Percentiles rank a stretch among this genome's conserved stretches.
Evolutionary conservation across 768 basidiomycete genomes (phyloP).

Genomic region (Lactarius tabidus): DNA sequence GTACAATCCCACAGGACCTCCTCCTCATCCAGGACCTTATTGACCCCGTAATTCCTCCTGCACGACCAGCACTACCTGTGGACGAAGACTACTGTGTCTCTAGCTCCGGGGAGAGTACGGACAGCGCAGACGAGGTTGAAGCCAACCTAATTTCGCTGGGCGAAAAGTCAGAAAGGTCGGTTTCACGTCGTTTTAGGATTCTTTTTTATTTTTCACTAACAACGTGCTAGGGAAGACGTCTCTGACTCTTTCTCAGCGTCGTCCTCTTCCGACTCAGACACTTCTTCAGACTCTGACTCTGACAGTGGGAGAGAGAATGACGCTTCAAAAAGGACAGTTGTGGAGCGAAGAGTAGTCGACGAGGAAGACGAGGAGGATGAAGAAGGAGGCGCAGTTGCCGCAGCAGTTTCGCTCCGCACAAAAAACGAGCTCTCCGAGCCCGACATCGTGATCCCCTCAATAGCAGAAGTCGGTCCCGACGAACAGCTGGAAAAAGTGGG

Average conservation of each 20-base stretch:
- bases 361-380: slow-evolving; percentile 40
- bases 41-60: slow-evolving; percentile 33
- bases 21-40: slow-evolving; percentile 68
- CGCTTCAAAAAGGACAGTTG: not conserved
- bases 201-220: not conserved
- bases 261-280: slow-evolving; percentile 34
- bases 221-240: slow-evolving; percentile 3
- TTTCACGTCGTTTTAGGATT: not conserved
- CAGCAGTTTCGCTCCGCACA: slow-evolving; percentile 46
- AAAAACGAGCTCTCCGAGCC: slow-evolving; percentile 66
- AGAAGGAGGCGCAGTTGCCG: slow-evolving; percentile 52
- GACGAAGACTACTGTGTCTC: slow-evolving; percentile 45
- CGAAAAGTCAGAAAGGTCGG: slow-evolving; percentile 4
- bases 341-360: not conserved
- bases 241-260: slow-evolving; percentile 36
- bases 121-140: slow-evolving; percentile 72
- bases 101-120: slow-evolving; percentile 46
- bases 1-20: slow-evolving; percentile 65
- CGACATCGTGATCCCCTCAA: slow-evolving; percentile 56
- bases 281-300: slow-evolving; percentile 38
- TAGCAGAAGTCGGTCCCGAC: slow-evolving; percentile 57
- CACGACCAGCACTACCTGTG: not conserved
- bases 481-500: slow-evolving; percentile 73
- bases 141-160: slow-evolving; percentile 45
- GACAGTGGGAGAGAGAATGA: slow-evolving; percentile 26